Evolutionary conservation across 805 yeast genomes (phyloP).

Genomic region (Clavispora fructus): DNA sequence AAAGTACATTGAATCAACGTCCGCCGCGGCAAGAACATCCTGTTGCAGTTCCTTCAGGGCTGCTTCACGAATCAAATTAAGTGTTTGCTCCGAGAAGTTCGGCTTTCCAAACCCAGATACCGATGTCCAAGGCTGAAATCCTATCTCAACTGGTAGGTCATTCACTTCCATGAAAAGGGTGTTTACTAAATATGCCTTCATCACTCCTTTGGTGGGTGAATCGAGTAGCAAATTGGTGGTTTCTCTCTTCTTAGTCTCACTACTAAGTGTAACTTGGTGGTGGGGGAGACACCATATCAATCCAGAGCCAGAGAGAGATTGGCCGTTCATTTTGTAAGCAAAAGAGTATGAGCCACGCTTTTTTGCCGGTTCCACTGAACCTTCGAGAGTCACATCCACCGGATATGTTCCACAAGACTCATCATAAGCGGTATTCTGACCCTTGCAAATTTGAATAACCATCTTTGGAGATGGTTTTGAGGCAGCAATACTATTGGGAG

Average conservation of each 20-base stretch:
- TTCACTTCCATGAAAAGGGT: conserved; percentile 38
- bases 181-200: conserved; percentile 40
- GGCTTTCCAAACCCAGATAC: conserved; percentile 7
- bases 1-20: conserved; percentile 82
- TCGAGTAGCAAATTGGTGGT: conserved; percentile 33
- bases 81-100: conserved; percentile 25
- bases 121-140: conserved; percentile 55
- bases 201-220: conserved; percentile 46
- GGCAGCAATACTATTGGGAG: conserved; percentile 33
- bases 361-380: conserved; percentile 25
- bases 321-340: conserved; percentile 24
- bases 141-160: conserved; percentile 35
- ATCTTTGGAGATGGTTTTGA: conserved; percentile 22
- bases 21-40: conserved; percentile 53
- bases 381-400: conserved; percentile 39
- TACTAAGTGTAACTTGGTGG: conserved; percentile 37
- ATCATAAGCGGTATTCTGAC: conserved; percentile 44
- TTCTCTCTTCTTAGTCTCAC: conserved; percentile 18
- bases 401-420: conserved; percentile 60
- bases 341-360: conserved; percentile 25
- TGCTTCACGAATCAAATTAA: conserved; percentile 37
- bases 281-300: conserved; percentile 52
- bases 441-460: conserved; percentile 54
- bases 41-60: conserved; percentile 50
- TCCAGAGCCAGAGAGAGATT: conserved; percentile 20